phyloP scores from a whole-genome alignment of 2,329 filamentous ascomycete genomes.

The Penicillium sp. region DNA sequence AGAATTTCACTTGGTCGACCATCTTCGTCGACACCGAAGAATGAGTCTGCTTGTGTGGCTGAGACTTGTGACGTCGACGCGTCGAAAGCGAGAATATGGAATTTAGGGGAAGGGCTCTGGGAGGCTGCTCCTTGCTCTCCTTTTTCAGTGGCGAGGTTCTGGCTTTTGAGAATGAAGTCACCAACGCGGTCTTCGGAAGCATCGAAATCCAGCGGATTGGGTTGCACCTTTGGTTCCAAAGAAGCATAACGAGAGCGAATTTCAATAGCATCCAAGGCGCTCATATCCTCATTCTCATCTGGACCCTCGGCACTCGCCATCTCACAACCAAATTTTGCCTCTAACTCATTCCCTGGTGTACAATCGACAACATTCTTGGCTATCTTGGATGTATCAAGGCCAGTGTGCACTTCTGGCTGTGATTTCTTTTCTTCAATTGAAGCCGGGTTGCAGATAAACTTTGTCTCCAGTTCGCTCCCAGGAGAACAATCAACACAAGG shows the following conservation, averaged over 20 bases:
- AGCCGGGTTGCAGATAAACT: slow-evolving; percentile 2
- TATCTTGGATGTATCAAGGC: neutral
- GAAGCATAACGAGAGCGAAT: slow-evolving; percentile 11
- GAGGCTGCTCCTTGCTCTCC: slow-evolving; percentile 3
- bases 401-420: neutral
- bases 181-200: slow-evolving; percentile 8
- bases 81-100: slow-evolving; percentile 42
- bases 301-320: neutral
- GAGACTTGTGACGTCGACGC: slow-evolving; percentile 28
- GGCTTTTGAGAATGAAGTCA: slow-evolving; percentile 9
- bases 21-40: slow-evolving; percentile 25
- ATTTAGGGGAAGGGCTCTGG: slow-evolving; percentile 6
- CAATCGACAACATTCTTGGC: slow-evolving; percentile 3
- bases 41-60: slow-evolving; percentile 34
- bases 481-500: slow-evolving; percentile 13
- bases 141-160: neutral
- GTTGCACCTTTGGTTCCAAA: neutral
- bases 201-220: neutral
- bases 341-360: slow-evolving; percentile 12
- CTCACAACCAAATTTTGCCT: slow-evolving; percentile 7
- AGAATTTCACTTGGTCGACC: slow-evolving; percentile 36
- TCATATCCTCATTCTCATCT: slow-evolving; percentile 1
- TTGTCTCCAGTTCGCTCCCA: slow-evolving; percentile 16
- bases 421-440: neutral
- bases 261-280: slow-evolving; percentile 5